Percentiles rank a stretch among this genome's conserved stretches.
phyloP scores from a whole-genome alignment of 2,329 filamentous ascomycete genomes.

The Paracorniculantispora psalliotae region DNA sequence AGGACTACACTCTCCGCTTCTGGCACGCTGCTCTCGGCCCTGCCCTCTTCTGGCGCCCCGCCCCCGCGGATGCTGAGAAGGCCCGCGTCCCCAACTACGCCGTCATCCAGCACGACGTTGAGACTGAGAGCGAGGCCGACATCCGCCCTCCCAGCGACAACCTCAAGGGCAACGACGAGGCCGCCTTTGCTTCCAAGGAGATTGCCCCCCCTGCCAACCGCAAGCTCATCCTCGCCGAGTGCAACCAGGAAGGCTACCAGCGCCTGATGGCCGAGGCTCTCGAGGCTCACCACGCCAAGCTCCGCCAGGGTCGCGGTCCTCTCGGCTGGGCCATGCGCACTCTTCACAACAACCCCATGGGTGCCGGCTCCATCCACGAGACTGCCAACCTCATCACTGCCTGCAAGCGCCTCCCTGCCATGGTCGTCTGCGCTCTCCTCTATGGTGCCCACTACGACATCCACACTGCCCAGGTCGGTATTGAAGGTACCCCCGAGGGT shows the following conservation, averaged over 20 bases:
- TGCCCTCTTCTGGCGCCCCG: constrained; percentile 55
- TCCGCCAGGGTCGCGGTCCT: constrained; percentile 58
- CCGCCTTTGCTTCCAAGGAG: constrained; percentile 29
- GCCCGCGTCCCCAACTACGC: constrained; percentile 69
- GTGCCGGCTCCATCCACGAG: constrained; percentile 70
- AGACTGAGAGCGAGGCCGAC: constrained; percentile 23
- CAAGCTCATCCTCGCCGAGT: constrained; percentile 41
- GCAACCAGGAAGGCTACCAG: constrained; percentile 52
- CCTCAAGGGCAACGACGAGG: constrained; percentile 21
- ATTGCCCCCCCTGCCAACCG: constrained; percentile 35
- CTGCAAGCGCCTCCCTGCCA: constrained; percentile 63
- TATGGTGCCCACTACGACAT: constrained; percentile 82
- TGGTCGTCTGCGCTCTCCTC: constrained; percentile 55
- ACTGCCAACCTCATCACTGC: constrained; percentile 61
- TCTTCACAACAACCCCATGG: constrained; percentile 69
- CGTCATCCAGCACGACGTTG: constrained; percentile 63
- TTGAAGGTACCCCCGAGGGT: constrained; percentile 67
- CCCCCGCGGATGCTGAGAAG: constrained; percentile 45
- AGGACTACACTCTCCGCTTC: constrained; percentile 60
- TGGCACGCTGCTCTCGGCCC: constrained; percentile 60
- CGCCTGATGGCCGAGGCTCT: constrained; percentile 54
- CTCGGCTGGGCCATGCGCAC: constrained; percentile 81
- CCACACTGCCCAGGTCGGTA: constrained; percentile 67
- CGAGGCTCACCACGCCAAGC: constrained; percentile 55
- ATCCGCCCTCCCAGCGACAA: constrained; percentile 17